These are phyloP conservation scores for Arabis hirsuta DNA, from an alignment of 345 rosid genomes.

Conservation along the genomic window DNA sequence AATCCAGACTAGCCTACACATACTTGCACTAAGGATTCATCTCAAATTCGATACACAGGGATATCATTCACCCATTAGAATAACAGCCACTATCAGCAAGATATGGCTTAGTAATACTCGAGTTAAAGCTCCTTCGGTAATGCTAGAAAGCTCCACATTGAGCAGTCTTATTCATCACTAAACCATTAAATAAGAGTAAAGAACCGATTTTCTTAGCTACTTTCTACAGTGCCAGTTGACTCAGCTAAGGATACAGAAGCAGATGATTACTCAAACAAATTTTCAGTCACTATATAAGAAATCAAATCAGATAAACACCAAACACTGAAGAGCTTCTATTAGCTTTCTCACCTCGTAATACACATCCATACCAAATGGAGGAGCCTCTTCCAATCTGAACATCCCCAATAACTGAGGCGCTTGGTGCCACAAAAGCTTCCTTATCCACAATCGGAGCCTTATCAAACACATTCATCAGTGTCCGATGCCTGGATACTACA, in stretches of 20 bases:
- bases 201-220: neutral
- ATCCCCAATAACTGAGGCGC: slow-evolving; percentile 88
- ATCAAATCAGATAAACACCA: slow-evolving; percentile 28
- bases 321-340: slow-evolving; percentile 9
- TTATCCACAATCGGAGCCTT: slow-evolving; percentile 81
- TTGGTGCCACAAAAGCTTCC: slow-evolving; percentile 91
- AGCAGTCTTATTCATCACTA: slow-evolving; percentile 11
- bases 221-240: neutral
- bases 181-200: slow-evolving; percentile 18
- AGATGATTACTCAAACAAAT: slow-evolving; percentile 11
- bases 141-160: slow-evolving; percentile 14
- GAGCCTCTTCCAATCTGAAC: slow-evolving; percentile 84
- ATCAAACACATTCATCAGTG: slow-evolving; percentile 88
- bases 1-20: slow-evolving; percentile 6
- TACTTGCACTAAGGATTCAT: slow-evolving; percentile 5
- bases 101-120: neutral
- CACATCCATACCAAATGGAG: slow-evolving; percentile 96
- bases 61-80: neutral
- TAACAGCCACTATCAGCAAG: neutral
- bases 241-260: slow-evolving; percentile 8
- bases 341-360: slow-evolving; percentile 73
- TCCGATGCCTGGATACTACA: slow-evolving; percentile 90
- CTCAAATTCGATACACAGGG: neutral
- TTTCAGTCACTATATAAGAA: neutral
- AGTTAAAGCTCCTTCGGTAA: neutral